These are phyloP conservation scores for Microcyclosporella mali DNA, from an alignment of 2,329 filamentous ascomycete species.

Conservation along the genomic window DNA sequence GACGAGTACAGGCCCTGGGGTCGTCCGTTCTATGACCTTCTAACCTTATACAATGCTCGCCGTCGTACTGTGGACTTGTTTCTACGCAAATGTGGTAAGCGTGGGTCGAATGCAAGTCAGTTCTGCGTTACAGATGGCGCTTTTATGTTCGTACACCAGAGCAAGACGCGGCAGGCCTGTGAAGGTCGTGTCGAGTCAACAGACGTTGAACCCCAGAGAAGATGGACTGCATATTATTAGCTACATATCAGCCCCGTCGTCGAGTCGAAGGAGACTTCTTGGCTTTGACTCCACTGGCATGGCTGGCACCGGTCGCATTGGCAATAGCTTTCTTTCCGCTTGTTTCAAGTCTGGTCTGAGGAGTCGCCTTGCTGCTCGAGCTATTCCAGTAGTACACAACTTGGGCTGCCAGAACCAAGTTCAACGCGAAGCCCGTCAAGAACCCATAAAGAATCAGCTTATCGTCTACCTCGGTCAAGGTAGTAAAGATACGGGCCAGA, in stretches of 20 bases:
- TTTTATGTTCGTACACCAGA: too few relatives aligned
- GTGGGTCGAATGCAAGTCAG: too few relatives aligned
- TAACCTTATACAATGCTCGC: too few relatives aligned
- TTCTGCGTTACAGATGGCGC: too few relatives aligned
- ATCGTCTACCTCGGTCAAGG: conserved; percentile 93
- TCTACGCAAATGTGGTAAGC: too few relatives aligned
- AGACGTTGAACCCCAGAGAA: too few relatives aligned
- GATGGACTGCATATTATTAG: too few relatives aligned
- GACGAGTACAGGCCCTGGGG: too few relatives aligned
- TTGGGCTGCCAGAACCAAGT: conserved; percentile 77
- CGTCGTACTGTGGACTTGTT: too few relatives aligned
- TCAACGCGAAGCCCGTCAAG: conserved; percentile 83
- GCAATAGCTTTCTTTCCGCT: conserved; percentile 32
- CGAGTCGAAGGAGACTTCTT: conserved; percentile 20
- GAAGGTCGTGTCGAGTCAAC: too few relatives aligned
- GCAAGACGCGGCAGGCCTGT: too few relatives aligned
- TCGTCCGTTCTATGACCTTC: too few relatives aligned
- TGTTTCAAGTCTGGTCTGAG: conserved; percentile 35
- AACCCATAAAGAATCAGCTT: conserved; percentile 94
- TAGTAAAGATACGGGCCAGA: conserved; percentile 93
- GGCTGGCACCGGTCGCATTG: conserved; percentile 24
- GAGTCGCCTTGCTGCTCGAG: conserved; percentile 35
- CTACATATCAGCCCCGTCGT: conserved; percentile 27
- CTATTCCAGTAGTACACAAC: conserved; percentile 96
- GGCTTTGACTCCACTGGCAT: conserved; percentile 36